Base-by-base conservation (phyloP, 805 yeast genomes). In the Yarrowia divulgata region DNA sequence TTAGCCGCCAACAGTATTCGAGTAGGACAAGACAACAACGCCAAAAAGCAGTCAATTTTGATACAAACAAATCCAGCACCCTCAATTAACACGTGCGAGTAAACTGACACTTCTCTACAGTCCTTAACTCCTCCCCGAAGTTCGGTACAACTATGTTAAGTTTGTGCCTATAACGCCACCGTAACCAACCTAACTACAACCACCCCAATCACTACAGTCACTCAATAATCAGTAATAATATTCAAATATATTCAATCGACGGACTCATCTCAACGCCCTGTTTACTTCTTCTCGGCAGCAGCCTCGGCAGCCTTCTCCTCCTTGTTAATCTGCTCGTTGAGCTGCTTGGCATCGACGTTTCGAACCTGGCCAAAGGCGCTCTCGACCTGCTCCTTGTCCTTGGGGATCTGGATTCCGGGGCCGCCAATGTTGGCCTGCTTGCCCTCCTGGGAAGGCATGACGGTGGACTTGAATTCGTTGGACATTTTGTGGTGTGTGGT, bases 281-380 rank as follows among this genome's bases (percentile, higher is more conserved):
- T 10, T 7, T 23, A 23, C 58, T 57, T 57, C 68, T 66, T 54
- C 62, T 50, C 49, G 13, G 18, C 19, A n/a, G 60, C 52, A 32
- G 32, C 13, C 45, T 66, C 34, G 2, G 52, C 62, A 19, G 63
- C 45, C 62, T 55, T 40, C 69, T 64, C 63, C 43, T 52, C 62
- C 50, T 42, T 54, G 52, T 29, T 18, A 8, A 52, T 66, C 40
- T 50, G 39, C 62, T 66, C 69, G 23, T 66, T 66, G 62, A 66
- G 62, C 62, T 50, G 42, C 62, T 66, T 66, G 62, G 69, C 62
- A 19, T 66, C 69, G 46, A 66, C 69, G n/a, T 66, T 66, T 66
- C 69, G 60, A n/a, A 66, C 43, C 69, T 66, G 62, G 52, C 62
- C 62, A 37, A 66, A 66, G 43, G 62, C 69, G 16, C 45, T 34